phyloP scores from a whole-genome alignment of 805 yeast species.

The Kodamaea sagamina region DNA sequence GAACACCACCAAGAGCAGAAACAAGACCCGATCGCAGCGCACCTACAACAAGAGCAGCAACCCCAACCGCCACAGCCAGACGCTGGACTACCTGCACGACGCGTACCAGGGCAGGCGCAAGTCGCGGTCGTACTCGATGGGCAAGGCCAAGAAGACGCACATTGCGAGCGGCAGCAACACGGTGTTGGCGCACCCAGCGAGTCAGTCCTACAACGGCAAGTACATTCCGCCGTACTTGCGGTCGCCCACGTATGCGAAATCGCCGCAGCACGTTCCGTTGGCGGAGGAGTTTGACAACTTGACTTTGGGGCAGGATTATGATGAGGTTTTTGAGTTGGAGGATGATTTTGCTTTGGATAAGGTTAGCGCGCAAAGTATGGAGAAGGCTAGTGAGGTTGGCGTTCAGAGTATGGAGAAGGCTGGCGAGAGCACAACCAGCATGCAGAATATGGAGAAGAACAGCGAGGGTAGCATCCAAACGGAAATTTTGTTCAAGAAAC shows the following conservation, averaged over 20 bases:
- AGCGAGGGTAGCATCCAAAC: too few relatives aligned
- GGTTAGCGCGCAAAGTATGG: not conserved
- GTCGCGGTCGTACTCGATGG: constrained; percentile 18
- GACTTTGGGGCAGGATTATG: constrained; percentile 29
- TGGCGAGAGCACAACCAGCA: too few relatives aligned
- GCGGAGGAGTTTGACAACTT: constrained; percentile 40
- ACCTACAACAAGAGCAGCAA: constrained; percentile 9
- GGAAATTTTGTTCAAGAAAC: constrained; percentile 18
- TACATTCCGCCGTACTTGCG: constrained; percentile 46
- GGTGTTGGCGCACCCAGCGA: constrained; percentile 10
- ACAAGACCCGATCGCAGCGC: constrained; percentile 7
- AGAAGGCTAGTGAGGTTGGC: too few relatives aligned
- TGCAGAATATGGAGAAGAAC: too few relatives aligned
- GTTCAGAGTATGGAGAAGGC: too few relatives aligned
- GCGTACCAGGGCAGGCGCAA: constrained; percentile 13
- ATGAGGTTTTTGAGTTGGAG: constrained; percentile 46
- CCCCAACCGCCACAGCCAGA: constrained; percentile 8
- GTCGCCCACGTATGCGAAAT: constrained; percentile 35
- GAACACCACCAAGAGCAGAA: constrained; percentile 15
- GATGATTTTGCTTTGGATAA: constrained; percentile 33
- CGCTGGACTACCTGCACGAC: not conserved
- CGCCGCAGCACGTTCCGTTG: constrained; percentile 36
- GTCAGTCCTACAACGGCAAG: constrained; percentile 18
- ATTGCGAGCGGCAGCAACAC: constrained; percentile 1
- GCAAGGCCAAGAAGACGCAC: constrained; percentile 12